phyloP scores from a whole-genome alignment of 192 early-diverging fungal genomes.

The Podila horticola region DNA sequence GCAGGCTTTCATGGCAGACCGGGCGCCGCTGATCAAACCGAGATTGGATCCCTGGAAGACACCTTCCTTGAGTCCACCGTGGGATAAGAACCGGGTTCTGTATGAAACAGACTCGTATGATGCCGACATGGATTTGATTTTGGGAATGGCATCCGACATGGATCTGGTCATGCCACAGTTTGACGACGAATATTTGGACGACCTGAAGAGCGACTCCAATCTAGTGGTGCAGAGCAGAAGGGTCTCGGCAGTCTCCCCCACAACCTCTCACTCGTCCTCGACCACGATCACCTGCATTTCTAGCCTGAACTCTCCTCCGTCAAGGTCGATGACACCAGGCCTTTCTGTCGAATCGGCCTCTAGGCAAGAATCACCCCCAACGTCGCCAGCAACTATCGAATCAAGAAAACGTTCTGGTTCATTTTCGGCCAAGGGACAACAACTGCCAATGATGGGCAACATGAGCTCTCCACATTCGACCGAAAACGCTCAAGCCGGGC shows the following conservation, averaged over 20 bases:
- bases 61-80: neutral
- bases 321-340: neutral
- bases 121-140: slow-evolving; percentile 32
- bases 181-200: slow-evolving; percentile 33
- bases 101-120: slow-evolving; percentile 8
- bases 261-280: slow-evolving; percentile 17
- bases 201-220: slow-evolving; percentile 15
- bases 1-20: too few species aligned
- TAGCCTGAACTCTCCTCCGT: neutral
- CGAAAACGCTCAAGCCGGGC: neutral
- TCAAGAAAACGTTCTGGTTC: neutral
- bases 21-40: too few species aligned
- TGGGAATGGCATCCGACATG: slow-evolving; percentile 44
- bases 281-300: slow-evolving; percentile 31
- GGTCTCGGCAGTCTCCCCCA: neutral
- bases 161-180: slow-evolving; percentile 41
- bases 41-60: too few species aligned
- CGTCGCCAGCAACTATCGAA: neutral
- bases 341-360: neutral
- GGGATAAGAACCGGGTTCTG: neutral
- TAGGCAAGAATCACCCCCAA: neutral
- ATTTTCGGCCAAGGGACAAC: too few species aligned
- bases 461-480: neutral
- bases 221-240: neutral
- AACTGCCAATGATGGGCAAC: neutral